A percentile compares a stretch with the other conserved stretches of the same genome.
Conservation (phyloP, 768 basidiomycete species). For the Pleurotus sapidus region DNA sequence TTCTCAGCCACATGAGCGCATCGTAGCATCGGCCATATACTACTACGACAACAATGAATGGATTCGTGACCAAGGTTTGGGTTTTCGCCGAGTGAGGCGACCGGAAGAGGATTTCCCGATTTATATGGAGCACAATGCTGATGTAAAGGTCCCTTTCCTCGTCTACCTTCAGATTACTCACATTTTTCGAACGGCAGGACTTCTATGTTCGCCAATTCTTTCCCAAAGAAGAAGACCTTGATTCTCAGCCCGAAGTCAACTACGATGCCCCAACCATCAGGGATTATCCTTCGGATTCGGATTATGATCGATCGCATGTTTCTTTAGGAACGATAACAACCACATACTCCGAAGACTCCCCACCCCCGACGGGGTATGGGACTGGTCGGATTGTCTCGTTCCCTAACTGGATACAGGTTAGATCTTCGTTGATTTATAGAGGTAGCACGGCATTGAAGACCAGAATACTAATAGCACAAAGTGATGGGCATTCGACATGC, state of each 20-base stretch:
- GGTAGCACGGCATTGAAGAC: not conserved
- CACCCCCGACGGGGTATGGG: not conserved
- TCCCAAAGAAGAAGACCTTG: not conserved
- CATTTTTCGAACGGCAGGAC: not conserved
- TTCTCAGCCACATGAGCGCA: constrained; percentile 14
- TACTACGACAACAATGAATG: constrained; percentile 12
- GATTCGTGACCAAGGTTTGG: constrained; percentile 11
- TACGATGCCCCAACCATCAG: not conserved
- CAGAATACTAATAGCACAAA: not conserved
- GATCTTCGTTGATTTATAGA: not conserved
- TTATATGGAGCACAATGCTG: not conserved
- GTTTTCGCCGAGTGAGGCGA: constrained; percentile 5
- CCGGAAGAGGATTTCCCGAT: constrained; percentile 1
- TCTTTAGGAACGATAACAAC: not conserved
- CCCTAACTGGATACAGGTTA: not conserved
- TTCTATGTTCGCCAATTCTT: not conserved
- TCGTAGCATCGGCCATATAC: constrained; percentile 13
- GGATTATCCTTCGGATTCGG: not conserved
- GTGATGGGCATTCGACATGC: not conserved
- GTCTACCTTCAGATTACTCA: not conserved
- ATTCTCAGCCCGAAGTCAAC: not conserved
- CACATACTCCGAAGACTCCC: not conserved
- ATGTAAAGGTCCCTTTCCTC: no score
- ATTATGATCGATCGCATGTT: not conserved
- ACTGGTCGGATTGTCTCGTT: not conserved